Percentiles rank a stretch among this genome's conserved stretches.
phyloP scores from a whole-genome alignment of 805 yeast genomes.

The Debaryomyces castellii region DNA sequence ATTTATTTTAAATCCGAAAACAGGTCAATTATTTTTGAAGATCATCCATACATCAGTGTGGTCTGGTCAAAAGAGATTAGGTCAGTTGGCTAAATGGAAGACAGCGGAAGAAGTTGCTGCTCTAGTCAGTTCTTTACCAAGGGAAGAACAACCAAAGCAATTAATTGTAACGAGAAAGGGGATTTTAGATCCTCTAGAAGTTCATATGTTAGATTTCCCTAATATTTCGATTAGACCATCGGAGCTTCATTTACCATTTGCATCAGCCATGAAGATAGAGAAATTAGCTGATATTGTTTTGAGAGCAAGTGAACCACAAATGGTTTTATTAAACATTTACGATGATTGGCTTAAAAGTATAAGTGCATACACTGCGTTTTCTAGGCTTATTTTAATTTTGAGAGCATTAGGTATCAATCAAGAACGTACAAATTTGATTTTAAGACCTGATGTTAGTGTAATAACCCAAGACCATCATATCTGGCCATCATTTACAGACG shows the following conservation, averaged over 20 bases:
- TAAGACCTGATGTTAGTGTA: slow-evolving; percentile 72
- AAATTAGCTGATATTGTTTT: slow-evolving; percentile 75
- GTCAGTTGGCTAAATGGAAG: slow-evolving; percentile 96
- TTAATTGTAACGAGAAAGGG: slow-evolving; percentile 88
- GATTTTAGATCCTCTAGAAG: slow-evolving; percentile 91
- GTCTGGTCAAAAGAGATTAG: slow-evolving; percentile 94
- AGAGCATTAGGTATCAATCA: slow-evolving; percentile 78
- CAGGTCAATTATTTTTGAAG: slow-evolving; percentile 87
- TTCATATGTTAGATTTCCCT: slow-evolving; percentile 95
- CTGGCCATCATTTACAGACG: slow-evolving; percentile 89
- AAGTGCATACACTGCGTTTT: slow-evolving; percentile 91
- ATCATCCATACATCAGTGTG: slow-evolving; percentile 92
- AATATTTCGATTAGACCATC: slow-evolving; percentile 86
- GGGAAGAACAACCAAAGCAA: slow-evolving; percentile 93
- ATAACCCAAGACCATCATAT: slow-evolving; percentile 75
- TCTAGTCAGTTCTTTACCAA: slow-evolving; percentile 79
- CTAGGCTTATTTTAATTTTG: slow-evolving; percentile 78
- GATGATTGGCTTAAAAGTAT: slow-evolving; percentile 90
- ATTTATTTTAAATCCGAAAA: slow-evolving; percentile 83
- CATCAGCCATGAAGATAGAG: slow-evolving; percentile 78
- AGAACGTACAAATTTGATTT: slow-evolving; percentile 71
- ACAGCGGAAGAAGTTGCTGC: slow-evolving; percentile 98
- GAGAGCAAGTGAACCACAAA: slow-evolving; percentile 88
- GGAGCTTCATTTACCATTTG: slow-evolving; percentile 86
- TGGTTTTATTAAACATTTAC: slow-evolving; percentile 86